Conservation (phyloP, 345 rosid genomes). For the thale cress (Arabidopsis thaliana) region DNA sequence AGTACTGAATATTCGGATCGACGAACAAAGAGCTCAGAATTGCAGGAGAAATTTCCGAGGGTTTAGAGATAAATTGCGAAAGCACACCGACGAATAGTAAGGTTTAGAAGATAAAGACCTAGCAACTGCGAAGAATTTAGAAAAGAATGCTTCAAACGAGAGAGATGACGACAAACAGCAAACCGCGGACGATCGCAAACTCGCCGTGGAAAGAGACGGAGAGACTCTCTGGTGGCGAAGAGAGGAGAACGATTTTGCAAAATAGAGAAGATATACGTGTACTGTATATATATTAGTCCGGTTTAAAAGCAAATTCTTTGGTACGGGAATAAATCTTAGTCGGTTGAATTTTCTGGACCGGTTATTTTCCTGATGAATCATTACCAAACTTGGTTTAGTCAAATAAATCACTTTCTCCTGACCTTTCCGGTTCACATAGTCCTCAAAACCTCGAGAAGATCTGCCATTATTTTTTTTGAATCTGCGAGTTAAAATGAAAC, state of each 20-base stretch:
- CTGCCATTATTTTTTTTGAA: background rate
- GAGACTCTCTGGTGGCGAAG: slow-evolving; percentile 6
- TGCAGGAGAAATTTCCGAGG: slow-evolving; percentile 14
- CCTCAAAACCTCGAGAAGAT: background rate
- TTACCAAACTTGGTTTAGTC: background rate
- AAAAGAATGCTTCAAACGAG: background rate
- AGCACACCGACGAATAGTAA: background rate
- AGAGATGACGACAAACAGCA: background rate
- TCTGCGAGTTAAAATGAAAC: slow-evolving; percentile 3
- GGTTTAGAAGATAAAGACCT: slow-evolving; percentile 1
- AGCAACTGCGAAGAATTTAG: background rate
- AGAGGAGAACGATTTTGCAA: slow-evolving; percentile 11
- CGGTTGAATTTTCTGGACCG: slow-evolving; percentile 7
- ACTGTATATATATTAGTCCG: slow-evolving; percentile 18
- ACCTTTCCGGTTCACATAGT: slow-evolving; percentile 1
- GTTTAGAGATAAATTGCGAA: slow-evolving; percentile 22
- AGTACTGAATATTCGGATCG: slow-evolving; percentile 18
- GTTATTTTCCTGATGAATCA: background rate
- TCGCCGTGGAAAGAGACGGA: slow-evolving; percentile 32
- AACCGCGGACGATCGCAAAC: slow-evolving; percentile 18
- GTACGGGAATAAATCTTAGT: background rate
- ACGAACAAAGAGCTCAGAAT: slow-evolving; percentile 4
- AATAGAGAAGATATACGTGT: background rate
- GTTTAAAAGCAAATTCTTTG: slow-evolving; percentile 20
- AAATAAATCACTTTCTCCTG: background rate